Evolutionary conservation across 2,329 filamentous ascomycete genomes (phyloP), one percentile per base, ranked within the genome.

Genomic region (Ceratocystis variospora): DNA sequence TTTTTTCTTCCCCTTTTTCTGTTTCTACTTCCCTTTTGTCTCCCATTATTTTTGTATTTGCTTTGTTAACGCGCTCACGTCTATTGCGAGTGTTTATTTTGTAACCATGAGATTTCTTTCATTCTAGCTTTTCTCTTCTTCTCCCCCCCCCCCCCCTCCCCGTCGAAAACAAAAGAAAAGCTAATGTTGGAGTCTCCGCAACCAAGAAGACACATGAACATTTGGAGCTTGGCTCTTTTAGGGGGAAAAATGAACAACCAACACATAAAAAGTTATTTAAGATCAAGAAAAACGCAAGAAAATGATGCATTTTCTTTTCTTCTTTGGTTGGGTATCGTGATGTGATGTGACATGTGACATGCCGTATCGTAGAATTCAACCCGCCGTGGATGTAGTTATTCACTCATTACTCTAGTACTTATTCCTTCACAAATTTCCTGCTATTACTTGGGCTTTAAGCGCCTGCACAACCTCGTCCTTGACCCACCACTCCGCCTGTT

Each of bases 381-480:
- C 17, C 48, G 6, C 22, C n/a, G n/a, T 19, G 6, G 6, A 25
- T 3, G 55, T 48, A 44, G 12, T 10, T 10, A 62, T 62, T 46
- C 8, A 2, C 5, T 37, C 55, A 37, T 37, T 19, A 25, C n/a
- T 50, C 15, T 22, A n/a, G 17, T 25, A 22, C 22, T n/a, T 37
- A 25, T 25, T 17, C 17, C 22, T n/a, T 61, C 48, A 65, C 33
- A 65, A 12, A 46, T 33, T 25, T n/a, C 45, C 55, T 17, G 57
- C 25, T 44, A 61, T 65, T 15, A 82, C 77, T 70, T 75, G 78
- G 0, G 82, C 81, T 73, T 83, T 84, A 59, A 85, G 72, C 46
- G 76, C 75, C 71, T 84, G 82, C 15, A 85, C 76, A 5, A 80
- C 78, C 48, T 79, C 80, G 64, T 83, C 80, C 63, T 79, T 73